Percentiles rank a stretch among this genome's conserved stretches.
Conservation (phyloP, 805 yeast species). For the Alloascoidea hylecoeti region DNA sequence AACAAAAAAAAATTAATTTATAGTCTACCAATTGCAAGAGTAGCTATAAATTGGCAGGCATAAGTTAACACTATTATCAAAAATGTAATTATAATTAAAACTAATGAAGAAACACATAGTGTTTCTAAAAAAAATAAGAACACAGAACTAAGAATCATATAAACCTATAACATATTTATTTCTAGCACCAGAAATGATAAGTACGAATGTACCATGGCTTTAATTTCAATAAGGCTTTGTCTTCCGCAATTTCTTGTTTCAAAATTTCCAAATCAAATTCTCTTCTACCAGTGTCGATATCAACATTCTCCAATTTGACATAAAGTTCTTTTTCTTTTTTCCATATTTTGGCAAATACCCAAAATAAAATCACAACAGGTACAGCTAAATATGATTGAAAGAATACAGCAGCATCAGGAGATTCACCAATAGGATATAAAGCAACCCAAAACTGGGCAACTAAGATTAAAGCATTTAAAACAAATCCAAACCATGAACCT, state of each 20-base stretch:
- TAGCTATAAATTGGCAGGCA: too few relatives aligned
- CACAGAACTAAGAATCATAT: too few relatives aligned
- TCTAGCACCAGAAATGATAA: constrained; percentile 32
- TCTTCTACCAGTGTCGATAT: constrained; percentile 47
- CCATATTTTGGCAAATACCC: constrained; percentile 42
- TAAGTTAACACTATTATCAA: too few relatives aligned
- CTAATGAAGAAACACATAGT: too few relatives aligned
- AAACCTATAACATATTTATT: too few relatives aligned
- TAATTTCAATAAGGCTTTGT: constrained; percentile 25
- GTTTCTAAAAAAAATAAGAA: too few relatives aligned
- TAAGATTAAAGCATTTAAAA: constrained; percentile 39
- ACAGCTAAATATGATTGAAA: constrained; percentile 53
- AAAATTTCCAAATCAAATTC: constrained; percentile 32
- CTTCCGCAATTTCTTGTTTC: constrained; percentile 36
- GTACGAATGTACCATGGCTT: constrained; percentile 28
- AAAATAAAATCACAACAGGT: constrained; percentile 46
- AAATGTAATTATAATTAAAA: too few relatives aligned
- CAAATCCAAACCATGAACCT: constrained; percentile 47
- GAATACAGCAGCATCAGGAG: constrained; percentile 44
- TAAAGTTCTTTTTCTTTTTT: too few relatives aligned
- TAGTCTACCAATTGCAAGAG: too few relatives aligned
- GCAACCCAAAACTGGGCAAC: constrained; percentile 69
- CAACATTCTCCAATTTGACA: constrained; percentile 13
- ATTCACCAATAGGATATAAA: constrained; percentile 49
- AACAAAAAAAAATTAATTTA: too few relatives aligned